phyloP scores from a whole-genome alignment of 78 protist genomes.

The Creolimax fragrantissima region DNA sequence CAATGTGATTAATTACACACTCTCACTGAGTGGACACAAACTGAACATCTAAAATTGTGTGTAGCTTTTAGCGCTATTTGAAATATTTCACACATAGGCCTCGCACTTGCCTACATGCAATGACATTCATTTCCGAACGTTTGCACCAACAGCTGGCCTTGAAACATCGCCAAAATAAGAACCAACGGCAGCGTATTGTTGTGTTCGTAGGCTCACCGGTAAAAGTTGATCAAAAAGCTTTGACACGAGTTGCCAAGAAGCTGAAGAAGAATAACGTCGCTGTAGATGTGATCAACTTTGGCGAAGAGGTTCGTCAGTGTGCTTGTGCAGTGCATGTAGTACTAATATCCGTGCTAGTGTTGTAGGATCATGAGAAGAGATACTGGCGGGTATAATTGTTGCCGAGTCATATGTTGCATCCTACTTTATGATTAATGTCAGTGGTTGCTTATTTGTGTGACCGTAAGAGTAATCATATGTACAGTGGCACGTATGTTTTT shows the following conservation, averaged over 20 bases:
- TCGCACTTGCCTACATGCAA: no score
- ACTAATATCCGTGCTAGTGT: background rate
- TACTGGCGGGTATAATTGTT: background rate
- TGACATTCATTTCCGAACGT: no score
- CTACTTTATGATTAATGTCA: background rate
- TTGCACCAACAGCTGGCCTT: conserved; percentile 54
- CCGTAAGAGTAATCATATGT: no score
- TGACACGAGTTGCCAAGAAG: conserved; percentile 66
- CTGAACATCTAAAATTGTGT: no score
- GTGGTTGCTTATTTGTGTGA: no score
- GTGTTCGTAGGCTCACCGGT: conserved; percentile 84
- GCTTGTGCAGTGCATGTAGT: background rate
- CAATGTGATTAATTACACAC: no score
- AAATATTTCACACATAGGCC: no score
- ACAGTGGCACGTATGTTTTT: no score
- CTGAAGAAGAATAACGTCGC: conserved; percentile 80
- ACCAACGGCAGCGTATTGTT: conserved; percentile 79
- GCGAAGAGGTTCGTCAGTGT: conserved; percentile 68
- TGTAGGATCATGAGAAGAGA: background rate
- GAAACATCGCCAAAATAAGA: conserved; percentile 79
- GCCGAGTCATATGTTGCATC: background rate
- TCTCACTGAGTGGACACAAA: no score
- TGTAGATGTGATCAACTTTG: conserved; percentile 81
- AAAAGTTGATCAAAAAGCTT: conserved; percentile 23
- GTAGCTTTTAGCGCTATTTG: no score